Evolutionary conservation across 371 early-diverging fungal species (phyloP).

Genomic region (Mucor sp.): DNA sequence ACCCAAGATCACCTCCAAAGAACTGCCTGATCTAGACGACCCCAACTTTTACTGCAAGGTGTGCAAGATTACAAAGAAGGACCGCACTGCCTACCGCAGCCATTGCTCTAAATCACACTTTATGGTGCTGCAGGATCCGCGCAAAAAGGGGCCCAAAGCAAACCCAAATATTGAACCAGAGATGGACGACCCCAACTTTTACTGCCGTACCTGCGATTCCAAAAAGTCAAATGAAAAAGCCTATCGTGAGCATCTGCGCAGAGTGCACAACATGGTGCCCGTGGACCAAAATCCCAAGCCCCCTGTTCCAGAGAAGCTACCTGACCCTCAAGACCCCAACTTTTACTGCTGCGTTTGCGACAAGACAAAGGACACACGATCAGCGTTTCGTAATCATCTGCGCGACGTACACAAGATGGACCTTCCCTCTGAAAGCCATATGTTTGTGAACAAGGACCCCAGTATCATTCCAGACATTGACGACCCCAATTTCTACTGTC

Average conservation of each 20-base stretch:
- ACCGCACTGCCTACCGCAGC: not conserved
- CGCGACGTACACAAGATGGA: not conserved
- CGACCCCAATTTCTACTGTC: not conserved
- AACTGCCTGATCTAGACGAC: not conserved
- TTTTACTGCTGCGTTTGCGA: not conserved
- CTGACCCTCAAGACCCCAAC: slow-evolving; percentile 8
- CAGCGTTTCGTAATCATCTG: not conserved
- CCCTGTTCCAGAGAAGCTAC: not conserved
- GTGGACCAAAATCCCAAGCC: not conserved
- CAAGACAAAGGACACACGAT: not conserved
- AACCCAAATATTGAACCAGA: not conserved
- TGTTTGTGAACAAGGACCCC: not conserved
- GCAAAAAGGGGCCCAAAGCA: not conserved
- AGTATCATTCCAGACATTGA: not conserved
- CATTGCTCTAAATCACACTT: not conserved
- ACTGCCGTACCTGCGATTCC: not conserved
- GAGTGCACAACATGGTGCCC: not conserved
- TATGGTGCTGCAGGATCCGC: not conserved
- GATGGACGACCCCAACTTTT: not conserved
- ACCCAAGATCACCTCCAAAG: not conserved
- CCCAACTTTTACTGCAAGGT: not conserved
- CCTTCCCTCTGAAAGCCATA: not conserved
- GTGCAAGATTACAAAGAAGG: not conserved
- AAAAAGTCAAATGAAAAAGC: not conserved
- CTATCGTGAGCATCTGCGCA: not conserved